Conservation (phyloP, 768 basidiomycete species). For the Lentinula aciculospora region DNA sequence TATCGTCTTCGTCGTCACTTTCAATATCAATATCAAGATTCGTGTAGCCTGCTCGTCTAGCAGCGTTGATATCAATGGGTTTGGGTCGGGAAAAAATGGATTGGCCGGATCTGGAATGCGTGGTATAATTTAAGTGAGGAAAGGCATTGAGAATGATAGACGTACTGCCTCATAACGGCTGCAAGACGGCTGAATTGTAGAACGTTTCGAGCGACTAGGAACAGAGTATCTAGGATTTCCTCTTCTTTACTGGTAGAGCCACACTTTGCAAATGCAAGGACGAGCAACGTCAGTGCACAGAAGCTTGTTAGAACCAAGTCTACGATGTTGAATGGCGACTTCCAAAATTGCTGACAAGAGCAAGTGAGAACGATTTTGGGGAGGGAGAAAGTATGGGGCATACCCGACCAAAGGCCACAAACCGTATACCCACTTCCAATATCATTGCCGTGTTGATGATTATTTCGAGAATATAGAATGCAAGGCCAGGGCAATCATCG, state of each 20-base stretch:
- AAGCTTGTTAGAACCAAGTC: constrained; percentile 86
- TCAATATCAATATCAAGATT: constrained; percentile 68
- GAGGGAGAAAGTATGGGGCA: constrained; percentile 21
- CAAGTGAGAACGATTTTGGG: not conserved
- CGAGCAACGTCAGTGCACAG: constrained; percentile 83
- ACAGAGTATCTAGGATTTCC: constrained; percentile 87
- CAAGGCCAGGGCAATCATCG: constrained; percentile 80
- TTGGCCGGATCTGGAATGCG: constrained; percentile 63
- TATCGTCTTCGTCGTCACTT: constrained; percentile 58
- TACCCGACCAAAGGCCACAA: constrained; percentile 91
- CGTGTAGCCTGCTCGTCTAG: constrained; percentile 58
- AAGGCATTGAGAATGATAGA: constrained; percentile 11
- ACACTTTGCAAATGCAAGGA: constrained; percentile 86
- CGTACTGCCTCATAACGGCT: constrained; percentile 90
- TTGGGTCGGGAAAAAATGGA: constrained; percentile 85
- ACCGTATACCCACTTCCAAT: constrained; percentile 84
- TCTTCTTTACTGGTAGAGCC: constrained; percentile 83
- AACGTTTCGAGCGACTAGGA: constrained; percentile 89
- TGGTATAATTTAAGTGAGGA: constrained; percentile 10
- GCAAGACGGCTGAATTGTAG: constrained; percentile 91
- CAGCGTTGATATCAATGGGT: constrained; percentile 75
- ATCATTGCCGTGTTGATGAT: constrained; percentile 93
- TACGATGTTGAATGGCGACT: constrained; percentile 85
- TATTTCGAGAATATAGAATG: constrained; percentile 87
- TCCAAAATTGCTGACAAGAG: constrained; percentile 84